Evolutionary conservation across 768 basidiomycete species (phyloP), one percentile per base, ranked within the genome.

Genomic region (Suillus clintonianus): DNA sequence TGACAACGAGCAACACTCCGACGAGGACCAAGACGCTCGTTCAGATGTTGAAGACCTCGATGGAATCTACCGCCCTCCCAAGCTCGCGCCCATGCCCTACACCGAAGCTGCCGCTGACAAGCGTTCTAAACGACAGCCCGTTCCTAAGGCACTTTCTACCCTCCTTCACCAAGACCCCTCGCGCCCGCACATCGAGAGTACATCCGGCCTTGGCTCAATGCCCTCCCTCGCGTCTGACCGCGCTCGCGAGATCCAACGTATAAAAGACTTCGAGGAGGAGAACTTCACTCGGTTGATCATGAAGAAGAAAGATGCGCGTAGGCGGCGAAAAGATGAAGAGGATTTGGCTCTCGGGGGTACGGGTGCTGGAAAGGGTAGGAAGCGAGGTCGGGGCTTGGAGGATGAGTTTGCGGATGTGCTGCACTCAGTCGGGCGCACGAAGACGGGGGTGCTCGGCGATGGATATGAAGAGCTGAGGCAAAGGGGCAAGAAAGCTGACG

Each of bases 251-350:
- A 82, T 98, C 61, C 85, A 87, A 67, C 85, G 87, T 7, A 86
- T 97, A 77, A 87, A 85, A 58, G 89, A 94, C 65, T 99, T 93
- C 74, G 97, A 99, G 78, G 95, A 97, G 74, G 94, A 94, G 53
- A 95, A 97, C 76, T 94, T 98, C 78, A 92, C 91, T 42, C 89
- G 97, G 51, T 70, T 98, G 60, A 82, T 96, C 64, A 89, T 95
- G 86, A 92, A 89, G 73, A 98, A 98, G 82, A 89, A 87, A 70
- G 95, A 97, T 51, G 83, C 85, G 17, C 85, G 82, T 68, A 81
- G 88, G 51, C 83, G 96, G 22, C 78, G 74, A 59, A 82, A 86
- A 64, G 96, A 98, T 70, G 97, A 98, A 75, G 92, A 86, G 66
- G 91, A 94, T 66, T 78, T 98, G 65, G 94, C 94, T 19, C 79